Evolutionary conservation across 2,329 filamentous ascomycete species (phyloP).

Genomic region (Fusarium metavorans): DNA sequence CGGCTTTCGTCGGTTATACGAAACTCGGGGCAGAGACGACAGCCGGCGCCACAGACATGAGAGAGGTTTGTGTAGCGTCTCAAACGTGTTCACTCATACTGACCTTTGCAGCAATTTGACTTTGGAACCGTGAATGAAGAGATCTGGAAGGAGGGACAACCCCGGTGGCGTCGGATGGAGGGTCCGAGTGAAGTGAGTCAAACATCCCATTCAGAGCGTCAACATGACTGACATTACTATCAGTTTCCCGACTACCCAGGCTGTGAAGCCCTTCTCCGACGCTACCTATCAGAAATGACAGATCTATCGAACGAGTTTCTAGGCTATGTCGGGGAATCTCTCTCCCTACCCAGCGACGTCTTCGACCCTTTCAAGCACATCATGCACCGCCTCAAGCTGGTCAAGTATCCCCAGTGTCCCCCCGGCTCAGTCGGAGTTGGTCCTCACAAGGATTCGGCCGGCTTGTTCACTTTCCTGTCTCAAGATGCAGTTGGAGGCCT

Average conservation of each 20-base stretch:
- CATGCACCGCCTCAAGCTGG: conserved; percentile 10
- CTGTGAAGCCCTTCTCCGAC: conserved; percentile 3
- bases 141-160: neutral
- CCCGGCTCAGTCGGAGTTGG: conserved; percentile 4
- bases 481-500: conserved; percentile 3
- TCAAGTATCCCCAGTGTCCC: conserved; percentile 2
- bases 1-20: conserved; percentile 5
- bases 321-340: conserved; percentile 1
- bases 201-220: neutral
- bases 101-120: neutral
- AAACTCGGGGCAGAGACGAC: conserved; percentile 3
- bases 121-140: conserved; percentile 1
- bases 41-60: conserved; percentile 6
- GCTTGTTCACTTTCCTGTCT: conserved; percentile 8
- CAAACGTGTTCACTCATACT: neutral
- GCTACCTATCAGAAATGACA: conserved; percentile 3
- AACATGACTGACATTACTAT: neutral
- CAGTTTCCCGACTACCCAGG: conserved; percentile 1
- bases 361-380: neutral
- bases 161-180: conserved; percentile 3
- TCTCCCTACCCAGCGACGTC: neutral
- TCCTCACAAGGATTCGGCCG: conserved; percentile 4
- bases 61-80: neutral
- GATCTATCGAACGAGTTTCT: conserved; percentile 2
- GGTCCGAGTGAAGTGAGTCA: neutral